Conservation (phyloP, 2,329 filamentous ascomycete genomes). For the Verticillium zaregamsianum region DNA sequence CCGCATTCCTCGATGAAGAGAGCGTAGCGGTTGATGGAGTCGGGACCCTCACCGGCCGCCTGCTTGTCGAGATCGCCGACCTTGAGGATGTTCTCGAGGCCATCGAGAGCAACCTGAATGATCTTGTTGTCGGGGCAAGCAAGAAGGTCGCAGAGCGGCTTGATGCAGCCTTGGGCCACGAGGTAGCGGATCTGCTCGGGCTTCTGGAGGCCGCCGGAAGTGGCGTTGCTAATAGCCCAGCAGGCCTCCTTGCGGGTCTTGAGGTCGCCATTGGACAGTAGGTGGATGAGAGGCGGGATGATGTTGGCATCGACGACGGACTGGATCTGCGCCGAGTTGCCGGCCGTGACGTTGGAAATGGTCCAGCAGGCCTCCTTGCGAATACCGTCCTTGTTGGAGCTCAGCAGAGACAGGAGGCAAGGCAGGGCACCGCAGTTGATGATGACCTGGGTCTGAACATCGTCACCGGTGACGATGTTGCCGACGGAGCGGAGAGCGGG, state of each 20-base stretch:
- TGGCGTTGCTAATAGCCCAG: constrained; percentile 99
- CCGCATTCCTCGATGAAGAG: constrained; percentile 98
- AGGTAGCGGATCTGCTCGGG: constrained; percentile 97
- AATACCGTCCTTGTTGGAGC: constrained; percentile 97
- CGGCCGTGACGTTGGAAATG: constrained; percentile 97
- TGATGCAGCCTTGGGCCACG: constrained; percentile 91
- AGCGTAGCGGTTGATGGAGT: constrained; percentile 91
- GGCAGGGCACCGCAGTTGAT: constrained; percentile 96
- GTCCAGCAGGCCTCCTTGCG: constrained; percentile 99
- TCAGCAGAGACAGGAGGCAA: constrained; percentile 86
- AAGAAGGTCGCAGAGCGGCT: constrained; percentile 91
- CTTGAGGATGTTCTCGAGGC: constrained; percentile 98
- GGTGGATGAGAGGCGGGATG: constrained; percentile 91
- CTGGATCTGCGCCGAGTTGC: constrained; percentile 97
- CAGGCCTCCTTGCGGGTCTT: constrained; percentile 99
- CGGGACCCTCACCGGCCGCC: constrained; percentile 66
- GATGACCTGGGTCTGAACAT: constrained; percentile 98
- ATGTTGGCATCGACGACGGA: constrained; percentile 95
- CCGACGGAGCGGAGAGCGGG: constrained; percentile 94
- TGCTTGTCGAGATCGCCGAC: constrained; percentile 99
- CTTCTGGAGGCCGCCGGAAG: constrained; percentile 95
- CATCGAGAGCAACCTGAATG: constrained; percentile 96
- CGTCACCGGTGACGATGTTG: constrained; percentile 98
- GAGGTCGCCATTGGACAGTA: constrained; percentile 93
- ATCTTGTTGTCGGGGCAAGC: constrained; percentile 99